phyloP scores from a whole-genome alignment of 2,329 filamentous ascomycete species.

The Calonectria ilicicola region DNA sequence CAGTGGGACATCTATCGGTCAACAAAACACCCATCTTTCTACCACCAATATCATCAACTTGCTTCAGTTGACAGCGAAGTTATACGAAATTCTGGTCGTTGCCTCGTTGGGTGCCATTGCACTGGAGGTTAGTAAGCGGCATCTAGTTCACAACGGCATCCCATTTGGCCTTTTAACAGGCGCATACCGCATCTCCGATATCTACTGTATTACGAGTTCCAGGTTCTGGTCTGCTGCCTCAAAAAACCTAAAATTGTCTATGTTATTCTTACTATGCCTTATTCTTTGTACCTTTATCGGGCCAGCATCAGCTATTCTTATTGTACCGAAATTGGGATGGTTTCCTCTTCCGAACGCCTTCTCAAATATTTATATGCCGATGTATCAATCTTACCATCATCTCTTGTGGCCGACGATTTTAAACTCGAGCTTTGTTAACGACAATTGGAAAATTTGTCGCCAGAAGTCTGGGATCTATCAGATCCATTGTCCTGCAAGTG shows the following conservation, averaged over 20 bases:
- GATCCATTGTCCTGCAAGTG: neutral
- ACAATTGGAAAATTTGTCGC: neutral
- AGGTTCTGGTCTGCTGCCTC: neutral
- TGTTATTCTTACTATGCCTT: neutral
- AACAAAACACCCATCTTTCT: neutral
- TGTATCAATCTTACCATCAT: neutral
- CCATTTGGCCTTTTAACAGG: neutral
- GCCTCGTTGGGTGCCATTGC: neutral
- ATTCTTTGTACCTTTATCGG: neutral
- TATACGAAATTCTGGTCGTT: neutral
- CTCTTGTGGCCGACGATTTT: neutral
- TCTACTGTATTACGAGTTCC: neutral
- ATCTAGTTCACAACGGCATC: neutral
- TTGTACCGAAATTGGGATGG: neutral
- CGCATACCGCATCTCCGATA: neutral
- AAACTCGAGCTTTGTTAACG: neutral
- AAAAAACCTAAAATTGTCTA: neutral
- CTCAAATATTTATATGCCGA: neutral
- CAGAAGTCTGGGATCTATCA: neutral
- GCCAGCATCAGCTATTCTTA: neutral
- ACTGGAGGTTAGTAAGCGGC: neutral
- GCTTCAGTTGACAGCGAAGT: neutral
- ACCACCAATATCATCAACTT: neutral
- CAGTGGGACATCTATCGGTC: neutral
- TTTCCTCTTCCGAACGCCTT: neutral